phyloP scores from a whole-genome alignment of 1,284 basidiomycete species.

The Phellinidium pouzarii region DNA sequence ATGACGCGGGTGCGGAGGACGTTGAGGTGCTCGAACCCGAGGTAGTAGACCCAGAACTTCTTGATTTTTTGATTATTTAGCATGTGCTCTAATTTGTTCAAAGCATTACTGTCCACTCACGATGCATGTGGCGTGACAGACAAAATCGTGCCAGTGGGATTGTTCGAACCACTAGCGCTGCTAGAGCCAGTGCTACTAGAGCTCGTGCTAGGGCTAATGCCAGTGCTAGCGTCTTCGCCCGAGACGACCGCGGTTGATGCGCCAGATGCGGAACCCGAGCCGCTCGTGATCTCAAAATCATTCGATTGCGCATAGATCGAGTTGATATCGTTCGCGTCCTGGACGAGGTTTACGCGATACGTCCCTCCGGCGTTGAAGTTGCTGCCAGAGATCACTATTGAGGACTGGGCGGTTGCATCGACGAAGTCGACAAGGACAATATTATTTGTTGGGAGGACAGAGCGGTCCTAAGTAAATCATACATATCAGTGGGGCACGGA shows the following conservation, averaged over 20 bases:
- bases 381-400: constrained; percentile 38
- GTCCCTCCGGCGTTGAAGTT: constrained; percentile 50
- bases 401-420: constrained; percentile 32
- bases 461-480: constrained; percentile 24
- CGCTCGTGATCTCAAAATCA: constrained; percentile 29
- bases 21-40: constrained; percentile 8
- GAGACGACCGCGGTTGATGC: constrained; percentile 1
- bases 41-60: constrained; percentile 18
- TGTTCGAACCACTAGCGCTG: too few relatives aligned
- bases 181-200: too few relatives aligned
- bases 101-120: too few relatives aligned
- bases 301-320: constrained; percentile 58
- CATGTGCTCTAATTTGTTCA: too few relatives aligned
- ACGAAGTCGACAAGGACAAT: constrained; percentile 47
- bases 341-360: constrained; percentile 68
- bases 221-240: too few relatives aligned
- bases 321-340: constrained; percentile 36
- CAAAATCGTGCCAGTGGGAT: too few relatives aligned
- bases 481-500: constrained; percentile 2
- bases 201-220: too few relatives aligned
- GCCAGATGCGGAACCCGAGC: constrained; percentile 2
- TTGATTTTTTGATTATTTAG: constrained; percentile 25
- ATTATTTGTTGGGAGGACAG: constrained; percentile 25
- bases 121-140: too few relatives aligned
- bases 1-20: too few relatives aligned